Base-by-base conservation (phyloP, 495 filamentous ascomycete species). In the Hypoxylon lenormandii region DNA sequence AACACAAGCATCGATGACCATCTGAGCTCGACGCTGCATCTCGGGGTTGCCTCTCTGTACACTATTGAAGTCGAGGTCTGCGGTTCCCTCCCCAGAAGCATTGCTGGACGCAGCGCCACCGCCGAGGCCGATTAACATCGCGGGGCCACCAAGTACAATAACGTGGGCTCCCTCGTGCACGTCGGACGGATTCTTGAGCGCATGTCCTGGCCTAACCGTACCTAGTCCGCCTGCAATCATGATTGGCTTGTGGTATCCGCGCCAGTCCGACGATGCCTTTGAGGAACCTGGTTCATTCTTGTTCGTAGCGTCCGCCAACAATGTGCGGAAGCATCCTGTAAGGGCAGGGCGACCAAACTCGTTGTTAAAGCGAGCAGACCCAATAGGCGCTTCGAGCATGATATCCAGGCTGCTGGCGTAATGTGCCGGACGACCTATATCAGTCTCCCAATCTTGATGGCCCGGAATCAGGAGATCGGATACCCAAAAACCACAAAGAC, bases 161-260 rank as follows among this genome's bases (percentile, higher is more conserved):
- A 97, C 86, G 77, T 92, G 90, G 40, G 92, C 91, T 6, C 92
- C 93, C 18, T 92, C 86, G 62, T 88, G 87, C 10, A 98, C 94
- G 64, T 91, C 82, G 11, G 85, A 82, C 2, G 87, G 85, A 61
- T 89, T 82, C 78, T 98, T 98, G 48, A 96, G 83, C 4, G 95
- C 93, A 77, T 97, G 91, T 71, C 94, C 89, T 0, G 95, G 94
- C 59, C 96, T 80, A n/a, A 98, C 94, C n/a, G 91, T 96, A 36
- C 95, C 96, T 45, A 97, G 86, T 74, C 96, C 95, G 64, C 95
- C 96, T 58, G 96, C 95, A 81, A 98, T 90, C 93, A 98, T 97
- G 77, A 98, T 97, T 5, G 95, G 95, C 80, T 98, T 98, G 82
- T 97, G 94, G 72, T 96, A 98, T 13, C 95, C 95, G 69, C 96